A percentile compares a stretch with the other conserved stretches of the same genome.
phyloP scores from a whole-genome alignment of 1,139 yeast genomes.

The Yamadazyma sp. region DNA sequence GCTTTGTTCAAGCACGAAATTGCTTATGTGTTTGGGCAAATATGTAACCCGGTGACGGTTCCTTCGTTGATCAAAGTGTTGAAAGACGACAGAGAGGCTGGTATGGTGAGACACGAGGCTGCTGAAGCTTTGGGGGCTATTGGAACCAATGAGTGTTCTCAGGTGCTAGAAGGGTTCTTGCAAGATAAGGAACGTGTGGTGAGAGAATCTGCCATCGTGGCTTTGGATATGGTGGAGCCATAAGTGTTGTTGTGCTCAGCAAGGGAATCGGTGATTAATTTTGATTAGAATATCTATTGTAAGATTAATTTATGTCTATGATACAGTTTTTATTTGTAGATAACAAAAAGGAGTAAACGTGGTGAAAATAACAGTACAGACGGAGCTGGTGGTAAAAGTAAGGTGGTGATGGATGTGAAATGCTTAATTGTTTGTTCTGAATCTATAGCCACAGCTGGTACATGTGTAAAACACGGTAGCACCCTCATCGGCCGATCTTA shows the following conservation, averaged over 20 bases:
- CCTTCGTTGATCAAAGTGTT: conserved; percentile 84
- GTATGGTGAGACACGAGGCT: conserved; percentile 99
- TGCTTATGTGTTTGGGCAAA: conserved; percentile 97
- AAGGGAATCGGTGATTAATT: too few relatives aligned
- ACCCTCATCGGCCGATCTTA: conserved; percentile 99
- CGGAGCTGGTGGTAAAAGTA: too few relatives aligned
- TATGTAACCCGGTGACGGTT: conserved; percentile 90
- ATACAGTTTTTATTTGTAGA: conserved; percentile 2
- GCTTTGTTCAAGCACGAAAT: conserved; percentile 97
- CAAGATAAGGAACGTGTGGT: conserved; percentile 86
- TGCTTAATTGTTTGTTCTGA: conserved; percentile 79
- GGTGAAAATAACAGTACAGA: too few relatives aligned
- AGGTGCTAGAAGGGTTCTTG: conserved; percentile 76
- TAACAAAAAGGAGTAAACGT: not conserved
- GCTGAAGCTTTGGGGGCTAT: conserved; percentile 98
- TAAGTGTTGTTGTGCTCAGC: too few relatives aligned
- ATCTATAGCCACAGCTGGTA: conserved; percentile 86
- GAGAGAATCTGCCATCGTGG: conserved; percentile 94
- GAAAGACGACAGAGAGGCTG: conserved; percentile 77
- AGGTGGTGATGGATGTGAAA: too few relatives aligned
- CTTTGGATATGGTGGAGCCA: conserved; percentile 96
- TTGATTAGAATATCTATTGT: too few relatives aligned
- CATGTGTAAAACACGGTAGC: conserved; percentile 95
- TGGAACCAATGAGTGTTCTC: conserved; percentile 95
- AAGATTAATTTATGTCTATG: not conserved